Conservation (phyloP, 768 basidiomycete species). For the Roridomyces roridus region DNA sequence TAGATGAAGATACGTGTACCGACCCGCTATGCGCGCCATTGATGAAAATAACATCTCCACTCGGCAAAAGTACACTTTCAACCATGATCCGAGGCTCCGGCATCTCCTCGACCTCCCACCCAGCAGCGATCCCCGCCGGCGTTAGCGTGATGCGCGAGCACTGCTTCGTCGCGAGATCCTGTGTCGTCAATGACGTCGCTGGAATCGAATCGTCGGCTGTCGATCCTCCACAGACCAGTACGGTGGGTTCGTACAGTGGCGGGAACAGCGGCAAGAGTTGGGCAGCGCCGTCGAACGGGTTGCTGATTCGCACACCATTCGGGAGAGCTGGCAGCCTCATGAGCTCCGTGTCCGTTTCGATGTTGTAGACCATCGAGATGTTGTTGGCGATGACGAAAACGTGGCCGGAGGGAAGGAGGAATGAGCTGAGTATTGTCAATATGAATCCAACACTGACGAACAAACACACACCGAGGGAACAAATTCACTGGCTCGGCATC, state of each 20-base stretch:
- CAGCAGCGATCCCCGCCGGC: constrained; percentile 49
- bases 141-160: constrained; percentile 58
- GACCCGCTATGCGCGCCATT: constrained; percentile 35
- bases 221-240: constrained; percentile 62
- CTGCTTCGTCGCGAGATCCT: constrained; percentile 57
- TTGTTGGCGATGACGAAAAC: constrained; percentile 62
- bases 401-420: constrained; percentile 53
- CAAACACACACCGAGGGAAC: constrained; percentile 17
- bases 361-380: constrained; percentile 40
- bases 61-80: constrained; percentile 63
- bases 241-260: constrained; percentile 50
- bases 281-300: constrained; percentile 62
- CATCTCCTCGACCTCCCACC: constrained; percentile 61
- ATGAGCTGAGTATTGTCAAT: constrained; percentile 40
- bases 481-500: constrained; percentile 11
- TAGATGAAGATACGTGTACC: too few relatives aligned
- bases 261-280: constrained; percentile 57
- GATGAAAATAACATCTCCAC: constrained; percentile 57
- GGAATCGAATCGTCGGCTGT: constrained; percentile 48
- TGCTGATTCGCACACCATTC: constrained; percentile 64
- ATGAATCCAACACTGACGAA: neutral
- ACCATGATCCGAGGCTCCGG: constrained; percentile 61
- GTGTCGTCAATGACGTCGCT: constrained; percentile 51
- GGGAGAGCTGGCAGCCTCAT: constrained; percentile 54
- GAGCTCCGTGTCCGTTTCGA: constrained; percentile 43